Evolutionary conservation across 2,329 filamentous ascomycete species (phyloP).

Genomic region (Arachnomyces sp.): DNA sequence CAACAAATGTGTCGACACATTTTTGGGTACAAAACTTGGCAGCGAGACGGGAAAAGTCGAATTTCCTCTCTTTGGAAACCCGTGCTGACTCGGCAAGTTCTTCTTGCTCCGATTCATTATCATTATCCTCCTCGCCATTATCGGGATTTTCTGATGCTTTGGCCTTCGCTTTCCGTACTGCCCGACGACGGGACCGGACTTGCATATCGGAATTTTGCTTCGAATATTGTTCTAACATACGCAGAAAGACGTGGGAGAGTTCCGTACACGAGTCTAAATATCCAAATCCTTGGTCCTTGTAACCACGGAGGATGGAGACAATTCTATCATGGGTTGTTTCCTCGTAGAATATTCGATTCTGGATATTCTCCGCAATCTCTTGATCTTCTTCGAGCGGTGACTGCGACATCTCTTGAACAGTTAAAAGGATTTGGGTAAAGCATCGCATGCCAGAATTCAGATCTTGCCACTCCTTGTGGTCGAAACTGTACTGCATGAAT

Average conservation of each 20-base stretch:
- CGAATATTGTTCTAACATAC: constrained; percentile 85
- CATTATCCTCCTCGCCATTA: constrained; percentile 47
- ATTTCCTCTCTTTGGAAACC: constrained; percentile 75
- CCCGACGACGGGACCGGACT: constrained; percentile 70
- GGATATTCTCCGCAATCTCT: constrained; percentile 95
- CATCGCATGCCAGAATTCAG: constrained; percentile 84
- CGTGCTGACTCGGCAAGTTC: constrained; percentile 65
- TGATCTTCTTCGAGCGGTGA: constrained; percentile 85
- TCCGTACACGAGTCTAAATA: constrained; percentile 91
- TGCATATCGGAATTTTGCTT: constrained; percentile 94
- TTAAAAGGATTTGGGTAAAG: constrained; percentile 88
- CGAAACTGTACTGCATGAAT: constrained; percentile 68
- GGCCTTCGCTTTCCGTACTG: constrained; percentile 62
- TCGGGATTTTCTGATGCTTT: constrained; percentile 39
- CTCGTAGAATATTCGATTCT: constrained; percentile 97
- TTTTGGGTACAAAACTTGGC: constrained; percentile 74
- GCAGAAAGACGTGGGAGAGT: constrained; percentile 81
- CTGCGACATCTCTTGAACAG: constrained; percentile 84
- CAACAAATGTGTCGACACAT: constrained; percentile 81
- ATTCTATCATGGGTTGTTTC: constrained; percentile 87
- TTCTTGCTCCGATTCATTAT: constrained; percentile 59
- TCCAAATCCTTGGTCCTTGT: constrained; percentile 88
- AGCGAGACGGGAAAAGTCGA: constrained; percentile 82
- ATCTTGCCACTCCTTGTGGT: constrained; percentile 80
- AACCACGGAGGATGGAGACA: constrained; percentile 70